A percentile compares a stretch with the other conserved stretches of the same genome.
Conservation (phyloP, 1,284 basidiomycete species). For the Austroboletus rostrupii region DNA sequence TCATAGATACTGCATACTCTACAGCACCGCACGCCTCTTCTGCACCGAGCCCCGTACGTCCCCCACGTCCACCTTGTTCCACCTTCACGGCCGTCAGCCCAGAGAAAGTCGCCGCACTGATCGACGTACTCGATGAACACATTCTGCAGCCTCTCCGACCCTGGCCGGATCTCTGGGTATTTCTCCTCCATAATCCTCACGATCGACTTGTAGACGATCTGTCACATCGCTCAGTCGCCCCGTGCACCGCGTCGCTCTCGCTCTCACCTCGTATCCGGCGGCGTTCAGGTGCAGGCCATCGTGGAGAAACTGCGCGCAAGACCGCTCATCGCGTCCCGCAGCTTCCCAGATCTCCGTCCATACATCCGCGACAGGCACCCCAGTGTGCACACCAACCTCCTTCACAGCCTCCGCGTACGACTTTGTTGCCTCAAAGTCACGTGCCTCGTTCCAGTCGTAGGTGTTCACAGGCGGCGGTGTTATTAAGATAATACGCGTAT, state of each 20-base stretch:
- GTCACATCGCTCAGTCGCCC: conserved; percentile 6
- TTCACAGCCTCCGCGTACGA: conserved; percentile 69
- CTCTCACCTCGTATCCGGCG: conserved; percentile 62
- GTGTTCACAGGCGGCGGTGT: conserved; percentile 83
- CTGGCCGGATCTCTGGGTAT: conserved; percentile 69
- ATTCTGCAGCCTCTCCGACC: conserved; percentile 41
- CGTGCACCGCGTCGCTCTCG: not conserved
- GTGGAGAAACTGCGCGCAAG: conserved; percentile 45
- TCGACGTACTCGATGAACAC: conserved; percentile 51
- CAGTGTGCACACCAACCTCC: conserved; percentile 51
- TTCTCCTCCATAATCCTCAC: conserved; percentile 51
- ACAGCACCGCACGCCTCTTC: conserved; percentile 22
- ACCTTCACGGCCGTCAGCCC: conserved; percentile 27
- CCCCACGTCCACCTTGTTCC: conserved; percentile 37
- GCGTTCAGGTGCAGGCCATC: conserved; percentile 80
- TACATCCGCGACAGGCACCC: conserved; percentile 63
- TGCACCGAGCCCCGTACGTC: conserved; percentile 32
- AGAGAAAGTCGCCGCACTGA: not conserved
- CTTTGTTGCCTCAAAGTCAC: conserved; percentile 58
- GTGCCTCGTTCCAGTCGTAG: conserved; percentile 49
- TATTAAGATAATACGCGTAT: conserved; percentile 77
- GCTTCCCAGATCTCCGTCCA: conserved; percentile 67
- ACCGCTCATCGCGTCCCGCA: conserved; percentile 54
- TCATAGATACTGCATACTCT: not conserved
- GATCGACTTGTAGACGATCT: conserved; percentile 68